Evolutionary conservation across 2,329 filamentous ascomycete species (phyloP).

Genomic region (Amphichorda felina): DNA sequence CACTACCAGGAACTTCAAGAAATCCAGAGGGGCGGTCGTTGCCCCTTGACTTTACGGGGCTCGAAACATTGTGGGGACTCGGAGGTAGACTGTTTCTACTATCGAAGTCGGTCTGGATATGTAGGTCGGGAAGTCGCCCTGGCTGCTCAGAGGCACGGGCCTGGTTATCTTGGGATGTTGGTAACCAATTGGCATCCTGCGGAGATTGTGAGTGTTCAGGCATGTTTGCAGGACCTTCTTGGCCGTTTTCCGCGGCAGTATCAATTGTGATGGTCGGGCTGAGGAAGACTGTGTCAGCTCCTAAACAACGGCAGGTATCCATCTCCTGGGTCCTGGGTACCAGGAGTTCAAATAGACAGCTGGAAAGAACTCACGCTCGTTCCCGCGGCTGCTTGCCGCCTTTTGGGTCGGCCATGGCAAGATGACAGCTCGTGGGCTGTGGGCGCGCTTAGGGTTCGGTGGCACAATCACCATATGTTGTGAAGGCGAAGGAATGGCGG

Average conservation of each 20-base stretch:
- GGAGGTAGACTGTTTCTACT: slow-evolving; percentile 54
- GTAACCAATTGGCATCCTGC: no score
- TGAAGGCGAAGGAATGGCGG: no score
- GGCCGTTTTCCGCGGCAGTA: slow-evolving; percentile 26
- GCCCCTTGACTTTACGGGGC: slow-evolving; percentile 33
- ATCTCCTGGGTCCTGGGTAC: no score
- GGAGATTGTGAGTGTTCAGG: no score
- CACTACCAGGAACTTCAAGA: slow-evolving; percentile 47
- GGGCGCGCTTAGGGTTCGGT: no score
- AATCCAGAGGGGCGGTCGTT: slow-evolving; percentile 40
- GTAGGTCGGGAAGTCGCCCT: slow-evolving; percentile 30
- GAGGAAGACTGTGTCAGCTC: neutral
- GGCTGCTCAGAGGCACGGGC: neutral
- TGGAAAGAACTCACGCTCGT: no score
- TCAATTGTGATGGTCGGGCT: slow-evolving; percentile 45
- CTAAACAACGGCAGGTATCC: no score
- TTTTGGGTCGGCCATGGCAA: no score
- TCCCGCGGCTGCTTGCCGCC: no score
- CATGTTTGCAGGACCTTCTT: slow-evolving; percentile 3
- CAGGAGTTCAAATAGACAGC: no score
- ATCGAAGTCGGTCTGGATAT: slow-evolving; percentile 50
- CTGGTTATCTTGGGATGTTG: neutral
- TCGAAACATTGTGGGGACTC: slow-evolving; percentile 63
- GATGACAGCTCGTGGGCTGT: no score
- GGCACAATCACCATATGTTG: no score